Conservation (phyloP, 768 basidiomycete genomes). For the Leccinum disarticulatum region DNA sequence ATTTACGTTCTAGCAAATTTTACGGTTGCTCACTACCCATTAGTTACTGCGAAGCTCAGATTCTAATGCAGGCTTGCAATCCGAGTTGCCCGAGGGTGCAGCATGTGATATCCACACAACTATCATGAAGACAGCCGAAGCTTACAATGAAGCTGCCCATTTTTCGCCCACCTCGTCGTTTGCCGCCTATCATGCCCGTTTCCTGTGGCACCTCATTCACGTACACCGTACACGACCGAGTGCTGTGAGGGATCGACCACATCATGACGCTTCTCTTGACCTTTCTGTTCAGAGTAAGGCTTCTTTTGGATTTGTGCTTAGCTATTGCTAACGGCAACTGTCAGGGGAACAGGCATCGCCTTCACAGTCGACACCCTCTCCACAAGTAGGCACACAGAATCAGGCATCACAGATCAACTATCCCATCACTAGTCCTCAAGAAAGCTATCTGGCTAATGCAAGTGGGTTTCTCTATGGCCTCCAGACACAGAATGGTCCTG, state of each 20-base stretch:
- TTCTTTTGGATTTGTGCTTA: conserved; percentile 1
- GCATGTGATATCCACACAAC: conserved; percentile 62
- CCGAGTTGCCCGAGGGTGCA: conserved; percentile 61
- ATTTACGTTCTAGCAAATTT: conserved; percentile 5
- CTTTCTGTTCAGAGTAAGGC: conserved; percentile 53
- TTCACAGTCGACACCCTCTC: conserved; percentile 27
- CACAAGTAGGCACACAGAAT: conserved; percentile 16
- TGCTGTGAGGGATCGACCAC: conserved; percentile 38
- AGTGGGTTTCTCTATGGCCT: conserved; percentile 15
- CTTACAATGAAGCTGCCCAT: conserved; percentile 71
- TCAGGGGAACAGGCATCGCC: conserved; percentile 24
- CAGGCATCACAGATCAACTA: conserved; percentile 17
- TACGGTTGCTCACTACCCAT: conserved; percentile 3
- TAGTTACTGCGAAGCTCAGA: conserved; percentile 71
- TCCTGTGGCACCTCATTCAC: conserved; percentile 70
- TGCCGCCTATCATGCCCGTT: conserved; percentile 78
- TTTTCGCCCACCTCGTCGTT: conserved; percentile 60
- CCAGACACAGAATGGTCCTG: conserved; percentile 13
- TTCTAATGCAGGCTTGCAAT: conserved; percentile 53
- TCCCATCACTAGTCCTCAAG: conserved; percentile 16
- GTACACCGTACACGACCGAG: conserved; percentile 51
- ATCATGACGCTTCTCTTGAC: conserved; percentile 50
- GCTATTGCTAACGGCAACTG: conserved; percentile 10
- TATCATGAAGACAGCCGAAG: conserved; percentile 72
- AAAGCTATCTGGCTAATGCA: conserved; percentile 18